phyloP scores from a whole-genome alignment of 148 eudicot genomes.

The Oxyria digyna region DNA sequence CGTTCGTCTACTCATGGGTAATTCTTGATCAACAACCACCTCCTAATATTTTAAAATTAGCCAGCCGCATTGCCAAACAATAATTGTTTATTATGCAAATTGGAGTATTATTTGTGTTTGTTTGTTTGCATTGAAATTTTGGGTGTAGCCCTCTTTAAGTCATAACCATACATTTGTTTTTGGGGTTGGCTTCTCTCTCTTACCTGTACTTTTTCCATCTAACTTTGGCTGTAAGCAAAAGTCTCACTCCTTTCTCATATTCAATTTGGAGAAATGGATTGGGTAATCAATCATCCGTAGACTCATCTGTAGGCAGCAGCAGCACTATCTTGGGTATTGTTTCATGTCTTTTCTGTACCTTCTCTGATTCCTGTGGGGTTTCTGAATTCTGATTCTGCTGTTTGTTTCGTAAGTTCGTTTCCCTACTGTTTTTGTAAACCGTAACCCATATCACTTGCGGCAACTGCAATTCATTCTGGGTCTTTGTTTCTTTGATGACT shows the following conservation, averaged over 20 bases:
- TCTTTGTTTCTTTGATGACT: neutral
- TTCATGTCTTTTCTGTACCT: neutral
- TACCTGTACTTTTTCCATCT: constrained; percentile 7
- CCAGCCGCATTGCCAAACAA: neutral
- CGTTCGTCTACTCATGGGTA: neutral
- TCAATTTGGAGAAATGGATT: neutral
- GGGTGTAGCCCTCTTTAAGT: neutral
- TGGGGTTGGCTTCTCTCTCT: neutral
- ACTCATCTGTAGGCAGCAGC: neutral
- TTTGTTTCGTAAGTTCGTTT: constrained; percentile 5
- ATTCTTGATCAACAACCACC: neutral
- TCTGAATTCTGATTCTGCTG: neutral
- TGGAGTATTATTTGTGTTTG: neutral
- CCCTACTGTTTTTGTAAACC: neutral
- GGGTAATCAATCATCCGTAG: neutral
- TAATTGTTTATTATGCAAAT: neutral
- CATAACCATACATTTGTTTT: neutral
- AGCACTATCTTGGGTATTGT: neutral
- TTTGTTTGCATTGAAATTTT: neutral
- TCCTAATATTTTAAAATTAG: neutral
- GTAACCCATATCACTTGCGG: neutral
- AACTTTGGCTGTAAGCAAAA: constrained; percentile 10
- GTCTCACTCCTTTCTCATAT: constrained; percentile 1
- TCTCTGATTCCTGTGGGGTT: neutral
- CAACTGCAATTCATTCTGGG: neutral